Conservation (phyloP, 257 asterid species). For the Capsicum rhomboideum region DNA sequence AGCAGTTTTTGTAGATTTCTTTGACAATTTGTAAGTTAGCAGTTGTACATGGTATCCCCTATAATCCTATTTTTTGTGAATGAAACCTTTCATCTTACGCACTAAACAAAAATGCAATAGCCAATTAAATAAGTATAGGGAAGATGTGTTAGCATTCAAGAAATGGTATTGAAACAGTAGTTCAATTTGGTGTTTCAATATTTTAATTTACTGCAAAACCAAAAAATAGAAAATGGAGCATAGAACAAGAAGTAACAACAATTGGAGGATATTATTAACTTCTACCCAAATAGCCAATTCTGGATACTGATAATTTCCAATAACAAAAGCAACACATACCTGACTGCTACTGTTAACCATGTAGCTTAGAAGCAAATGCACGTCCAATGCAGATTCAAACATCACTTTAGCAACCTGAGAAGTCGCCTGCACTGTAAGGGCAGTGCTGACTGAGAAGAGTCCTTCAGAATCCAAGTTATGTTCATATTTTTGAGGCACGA, state of each 20-base stretch:
- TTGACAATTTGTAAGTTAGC: no score
- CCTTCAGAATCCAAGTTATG: slow-evolving; percentile 38
- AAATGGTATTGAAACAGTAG: not conserved
- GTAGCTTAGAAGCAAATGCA: slow-evolving; percentile 79
- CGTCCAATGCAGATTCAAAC: slow-evolving; percentile 77
- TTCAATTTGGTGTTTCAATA: not conserved
- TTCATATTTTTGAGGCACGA: slow-evolving; percentile 69
- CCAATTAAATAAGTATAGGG: not conserved
- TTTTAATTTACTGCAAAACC: not conserved
- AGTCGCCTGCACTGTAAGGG: slow-evolving; percentile 68
- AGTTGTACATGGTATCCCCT: no score
- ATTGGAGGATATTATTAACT: not conserved
- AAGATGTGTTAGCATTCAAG: not conserved
- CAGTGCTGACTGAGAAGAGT: slow-evolving; percentile 31
- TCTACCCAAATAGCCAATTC: not conserved
- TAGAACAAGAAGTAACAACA: not conserved
- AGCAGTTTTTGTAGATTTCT: no score
- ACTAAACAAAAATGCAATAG: not conserved
- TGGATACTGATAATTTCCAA: not conserved
- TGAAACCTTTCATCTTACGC: not conserved
- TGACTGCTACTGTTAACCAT: slow-evolving; percentile 81
- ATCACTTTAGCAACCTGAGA: slow-evolving; percentile 84
- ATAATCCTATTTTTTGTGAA: no score
- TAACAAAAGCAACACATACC: slow-evolving; percentile 41
- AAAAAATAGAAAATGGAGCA: not conserved